phyloP scores from a whole-genome alignment of 2,329 filamentous ascomycete species.

The Plectosphaerella plurivora region DNA sequence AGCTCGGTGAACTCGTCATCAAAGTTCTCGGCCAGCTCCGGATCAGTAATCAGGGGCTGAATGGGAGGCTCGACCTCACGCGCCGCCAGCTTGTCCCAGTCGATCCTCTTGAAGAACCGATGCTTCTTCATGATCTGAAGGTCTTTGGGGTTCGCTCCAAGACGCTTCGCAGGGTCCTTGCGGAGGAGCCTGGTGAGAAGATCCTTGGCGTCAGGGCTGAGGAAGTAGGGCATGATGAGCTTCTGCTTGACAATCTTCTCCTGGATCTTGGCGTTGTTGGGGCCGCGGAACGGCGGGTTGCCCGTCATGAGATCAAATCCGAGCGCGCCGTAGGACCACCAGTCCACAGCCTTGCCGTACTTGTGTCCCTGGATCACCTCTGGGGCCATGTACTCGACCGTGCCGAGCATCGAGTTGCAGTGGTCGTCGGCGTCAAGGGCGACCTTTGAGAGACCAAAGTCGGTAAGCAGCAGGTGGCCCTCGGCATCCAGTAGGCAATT shows the following conservation, averaged over 20 bases:
- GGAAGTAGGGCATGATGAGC: constrained; percentile 80
- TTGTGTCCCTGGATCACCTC: constrained; percentile 84
- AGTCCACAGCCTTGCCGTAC: constrained; percentile 94
- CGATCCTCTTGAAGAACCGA: constrained; percentile 93
- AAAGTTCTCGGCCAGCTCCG: constrained; percentile 95
- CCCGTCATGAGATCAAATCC: constrained; percentile 92
- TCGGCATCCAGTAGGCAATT: constrained; percentile 91
- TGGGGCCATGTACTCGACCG: constrained; percentile 98
- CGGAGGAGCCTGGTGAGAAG: constrained; percentile 82
- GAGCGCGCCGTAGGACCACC: constrained; percentile 96
- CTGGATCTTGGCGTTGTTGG: constrained; percentile 91
- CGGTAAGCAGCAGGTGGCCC: constrained; percentile 89
- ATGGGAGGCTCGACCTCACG: constrained; percentile 87
- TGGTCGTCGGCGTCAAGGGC: constrained; percentile 62
- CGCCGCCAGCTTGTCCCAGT: constrained; percentile 83
- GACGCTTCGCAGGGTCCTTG: constrained; percentile 87
- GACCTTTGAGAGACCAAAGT: constrained; percentile 96
- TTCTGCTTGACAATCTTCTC: constrained; percentile 96
- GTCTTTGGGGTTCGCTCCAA: constrained; percentile 83
- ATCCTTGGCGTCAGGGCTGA: constrained; percentile 89
- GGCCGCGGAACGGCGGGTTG: constrained; percentile 82
- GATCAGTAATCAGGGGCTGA: constrained; percentile 88
- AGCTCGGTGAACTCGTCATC: constrained; percentile 85
- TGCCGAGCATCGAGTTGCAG: constrained; percentile 90
- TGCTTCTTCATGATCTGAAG: constrained; percentile 82